phyloP scores from a whole-genome alignment of 2,329 filamentous ascomycete genomes.

The Diaporthe vexans region DNA sequence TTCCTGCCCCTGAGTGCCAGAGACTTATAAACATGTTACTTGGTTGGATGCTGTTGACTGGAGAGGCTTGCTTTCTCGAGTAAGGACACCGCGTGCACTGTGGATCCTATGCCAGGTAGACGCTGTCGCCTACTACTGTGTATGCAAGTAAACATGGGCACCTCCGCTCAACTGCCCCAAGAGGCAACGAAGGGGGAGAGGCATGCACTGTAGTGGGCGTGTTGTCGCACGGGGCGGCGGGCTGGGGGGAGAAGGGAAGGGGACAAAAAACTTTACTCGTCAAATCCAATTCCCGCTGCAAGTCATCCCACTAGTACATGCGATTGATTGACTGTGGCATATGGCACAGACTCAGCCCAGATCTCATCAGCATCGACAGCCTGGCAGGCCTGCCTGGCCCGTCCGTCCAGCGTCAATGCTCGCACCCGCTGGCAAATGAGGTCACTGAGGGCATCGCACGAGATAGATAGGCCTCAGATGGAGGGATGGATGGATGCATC shows the following conservation, averaged over 20 bases:
- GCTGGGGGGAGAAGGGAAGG: not conserved
- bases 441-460: slow-evolving; percentile 3
- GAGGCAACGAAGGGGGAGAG: not conserved
- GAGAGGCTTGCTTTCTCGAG: slow-evolving; percentile 12
- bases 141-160: not conserved
- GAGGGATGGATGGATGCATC: not conserved
- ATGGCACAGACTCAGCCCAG: slow-evolving; percentile 21
- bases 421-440: not conserved
- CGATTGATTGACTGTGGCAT: slow-evolving; percentile 17
- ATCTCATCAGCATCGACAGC: slow-evolving; percentile 26
- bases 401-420: not conserved
- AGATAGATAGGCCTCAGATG: not conserved
- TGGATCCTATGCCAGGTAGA: not conserved
- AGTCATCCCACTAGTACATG: slow-evolving; percentile 22
- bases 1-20: slow-evolving; percentile 31
- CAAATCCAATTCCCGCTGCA: slow-evolving; percentile 25
- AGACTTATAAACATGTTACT: slow-evolving; percentile 22
- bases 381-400: slow-evolving; percentile 15
- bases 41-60: slow-evolving; percentile 1
- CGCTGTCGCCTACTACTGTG: not conserved
- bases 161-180: not conserved
- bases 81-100: slow-evolving; percentile 25
- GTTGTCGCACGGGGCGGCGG: slow-evolving; percentile 1
- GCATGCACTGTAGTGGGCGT: not conserved
- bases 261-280: not conserved